Evolutionary conservation across 176 grass and related monocot genomes (phyloP).

Genomic region (Bonia amplexicaulis): DNA sequence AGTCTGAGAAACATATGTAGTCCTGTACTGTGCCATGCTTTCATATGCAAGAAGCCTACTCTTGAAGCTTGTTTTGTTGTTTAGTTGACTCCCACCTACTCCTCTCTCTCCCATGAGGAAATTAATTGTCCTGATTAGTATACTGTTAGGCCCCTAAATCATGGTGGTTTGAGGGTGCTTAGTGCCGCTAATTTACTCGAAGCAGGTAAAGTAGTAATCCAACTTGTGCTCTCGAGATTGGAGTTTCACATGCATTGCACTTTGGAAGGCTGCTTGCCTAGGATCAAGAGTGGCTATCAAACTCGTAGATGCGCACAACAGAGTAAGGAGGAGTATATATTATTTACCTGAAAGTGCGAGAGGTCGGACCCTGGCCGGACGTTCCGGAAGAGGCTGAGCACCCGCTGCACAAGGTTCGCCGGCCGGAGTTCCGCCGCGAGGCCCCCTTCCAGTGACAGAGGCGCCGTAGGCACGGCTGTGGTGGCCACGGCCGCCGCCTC

Average conservation of each 20-base stretch:
- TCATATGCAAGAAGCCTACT: not conserved
- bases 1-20: not conserved
- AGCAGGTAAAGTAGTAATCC: not conserved
- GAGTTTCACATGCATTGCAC: not conserved
- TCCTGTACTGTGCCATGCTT: not conserved
- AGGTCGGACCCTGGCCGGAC: slow-evolving; percentile 81
- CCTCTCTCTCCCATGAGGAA: not conserved
- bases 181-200: not conserved
- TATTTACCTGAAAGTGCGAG: slow-evolving; percentile 65
- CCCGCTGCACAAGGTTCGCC: slow-evolving; percentile 52
- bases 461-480: slow-evolving; percentile 53
- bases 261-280: not conserved
- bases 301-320: not conserved
- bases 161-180: not conserved
- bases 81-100: not conserved
- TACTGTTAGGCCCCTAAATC: not conserved
- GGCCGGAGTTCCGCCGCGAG: slow-evolving; percentile 62
- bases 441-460: slow-evolving; percentile 70
- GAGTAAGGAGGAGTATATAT: not conserved
- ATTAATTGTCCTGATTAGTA: not conserved
- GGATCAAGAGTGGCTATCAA: not conserved
- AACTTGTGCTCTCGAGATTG: slow-evolving; percentile 4
- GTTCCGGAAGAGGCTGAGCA: slow-evolving; percentile 77
- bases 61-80: not conserved
- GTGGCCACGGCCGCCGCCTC: not conserved